Base-by-base conservation (phyloP, 2,329 filamentous ascomycete genomes). In the Lomentospora prolificans region DNA sequence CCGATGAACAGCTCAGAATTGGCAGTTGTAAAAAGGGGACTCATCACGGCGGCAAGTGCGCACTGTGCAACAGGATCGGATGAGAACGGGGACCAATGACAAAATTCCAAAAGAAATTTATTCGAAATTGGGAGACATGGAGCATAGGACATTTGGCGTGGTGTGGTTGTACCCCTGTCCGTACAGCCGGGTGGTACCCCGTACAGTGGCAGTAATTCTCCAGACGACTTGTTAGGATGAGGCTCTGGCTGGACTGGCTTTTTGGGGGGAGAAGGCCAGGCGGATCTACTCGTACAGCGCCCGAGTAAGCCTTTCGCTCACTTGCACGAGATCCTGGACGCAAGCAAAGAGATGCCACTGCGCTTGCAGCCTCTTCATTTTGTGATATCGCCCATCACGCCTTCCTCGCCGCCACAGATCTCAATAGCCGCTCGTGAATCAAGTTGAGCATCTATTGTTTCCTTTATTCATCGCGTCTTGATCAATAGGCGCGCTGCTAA, bases 291-390 rank as follows among this genome's bases (percentile, higher is more conserved):
- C 44, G 19, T 12, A 6, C 36, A 39, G 36, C 36, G 30, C 30
- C 30, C n/a, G 36, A 39, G 14, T 27, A 22, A 24, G 31, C 28
- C 28, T 12, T 53, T 53, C 44, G 19, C 28, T 14, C 30, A 53
- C 51, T 53, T 53, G 51, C 51, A 53, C 51, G 30, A 39, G 51
- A 53, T 33, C n/a, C n/a, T n/a, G n/a, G n/a, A n/a, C n/a, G n/a
- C n/a, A n/a, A n/a, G n/a, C n/a, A n/a, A n/a, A n/a, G 24, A 39
- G 36, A 39, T 39, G 36, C 36, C 36, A n/a, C n/a, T n/a, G n/a
- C n/a, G 14, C 36, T 39, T 39, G 50, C 30, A 36, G 30, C 30
- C 30, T 19, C 10, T n/a, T 9, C n/a, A n/a, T 25, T 39, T 17
- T 17, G 14, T 33, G 31, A 53, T 39, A 53, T 53, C 51, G 22